Base-by-base conservation (phyloP, 352 stramenopile genomes). In the Phytophthora pluvialis region DNA sequence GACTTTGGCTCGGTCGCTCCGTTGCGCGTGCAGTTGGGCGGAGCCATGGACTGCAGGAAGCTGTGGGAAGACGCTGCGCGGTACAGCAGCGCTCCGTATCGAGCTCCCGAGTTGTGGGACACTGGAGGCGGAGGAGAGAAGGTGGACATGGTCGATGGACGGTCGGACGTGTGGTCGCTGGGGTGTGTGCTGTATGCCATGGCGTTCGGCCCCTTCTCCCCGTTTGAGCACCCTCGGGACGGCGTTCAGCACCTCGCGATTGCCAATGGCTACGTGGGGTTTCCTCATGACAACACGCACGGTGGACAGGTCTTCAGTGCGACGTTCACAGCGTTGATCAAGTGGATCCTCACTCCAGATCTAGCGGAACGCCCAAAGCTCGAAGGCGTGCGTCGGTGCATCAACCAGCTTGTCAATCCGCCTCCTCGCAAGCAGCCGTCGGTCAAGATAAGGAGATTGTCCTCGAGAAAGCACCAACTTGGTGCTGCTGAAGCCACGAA, bases 161-260 rank as follows among this genome's bases (percentile, higher is more conserved):
- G 83, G 13, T 77, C 88, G 0, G 94, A 98, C 66, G 89, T 98
- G 25, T 98, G 93, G 93, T 84, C 78, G 36, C 82, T 98, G 25
- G 94, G 94, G 4, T 98, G 92, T 56, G 60, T 94, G 11, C 71
- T 98, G 0, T 98, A 97, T 70, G 91, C 90, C 1, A 91, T 98
- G 72, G 82, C 94, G 33, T 98, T 93, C 69, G 93, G 94, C 3
- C 83, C 85, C 13, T 88, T 85, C 44, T 97, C 89, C 45, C 95
- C 95, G 0, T 97, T 97, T 69, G 95, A 98, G 61, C 81, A 76
- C 40, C 59, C 69, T 15, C 72, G 46, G 18, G 65, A 88, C 8
- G 81, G 82, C 28, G 77, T 90, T 4, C 70, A 83, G 38, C 66
- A 67, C 12, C 73, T 89, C 15, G 83, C 80, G 3, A 89, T 90